phyloP scores from a whole-genome alignment of 768 basidiomycete species.

The Leccinellum rugosiceps region DNA sequence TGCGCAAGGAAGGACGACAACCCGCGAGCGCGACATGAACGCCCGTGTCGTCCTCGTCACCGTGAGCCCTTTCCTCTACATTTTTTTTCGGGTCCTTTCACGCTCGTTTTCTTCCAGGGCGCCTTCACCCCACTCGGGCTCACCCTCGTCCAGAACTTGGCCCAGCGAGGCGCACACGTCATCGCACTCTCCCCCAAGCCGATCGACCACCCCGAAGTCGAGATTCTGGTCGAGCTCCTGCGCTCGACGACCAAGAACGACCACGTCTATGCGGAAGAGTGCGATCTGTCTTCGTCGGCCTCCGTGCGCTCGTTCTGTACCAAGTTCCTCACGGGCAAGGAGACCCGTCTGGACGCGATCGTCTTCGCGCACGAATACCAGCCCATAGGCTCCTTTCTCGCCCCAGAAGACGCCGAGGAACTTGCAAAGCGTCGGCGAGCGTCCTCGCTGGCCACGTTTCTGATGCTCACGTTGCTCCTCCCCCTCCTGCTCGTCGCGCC shows the following conservation, averaged over 20 bases:
- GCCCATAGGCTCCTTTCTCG: constrained; percentile 52
- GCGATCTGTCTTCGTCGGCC: constrained; percentile 62
- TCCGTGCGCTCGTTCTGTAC: constrained; percentile 70
- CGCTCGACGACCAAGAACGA: constrained; percentile 71
- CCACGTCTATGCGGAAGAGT: constrained; percentile 75
- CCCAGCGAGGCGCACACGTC: constrained; percentile 73
- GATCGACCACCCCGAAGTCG: constrained; percentile 44
- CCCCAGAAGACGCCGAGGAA: constrained; percentile 24
- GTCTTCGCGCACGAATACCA: constrained; percentile 77
- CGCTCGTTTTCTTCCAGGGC: constrained; percentile 42
- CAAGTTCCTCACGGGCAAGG: constrained; percentile 60
- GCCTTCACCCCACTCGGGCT: constrained; percentile 73
- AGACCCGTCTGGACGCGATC: constrained; percentile 73
- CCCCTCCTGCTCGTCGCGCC: constrained; percentile 80
- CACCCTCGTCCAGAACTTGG: constrained; percentile 61
- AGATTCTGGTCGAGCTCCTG: constrained; percentile 63
- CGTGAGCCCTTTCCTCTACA: constrained; percentile 36
- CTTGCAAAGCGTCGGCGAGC: constrained; percentile 42
- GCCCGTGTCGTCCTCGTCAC: constrained; percentile 69
- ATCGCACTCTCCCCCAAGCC: constrained; percentile 68
- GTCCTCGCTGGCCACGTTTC: constrained; percentile 66
- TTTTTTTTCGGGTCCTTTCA: constrained; percentile 1
- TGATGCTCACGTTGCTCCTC: constrained; percentile 74
- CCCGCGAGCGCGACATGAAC: constrained; percentile 72
- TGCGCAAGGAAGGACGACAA: constrained; percentile 68